Evolutionary conservation across 2,329 filamentous ascomycete species (phyloP).

Genomic region (Diaporthe australafricana): DNA sequence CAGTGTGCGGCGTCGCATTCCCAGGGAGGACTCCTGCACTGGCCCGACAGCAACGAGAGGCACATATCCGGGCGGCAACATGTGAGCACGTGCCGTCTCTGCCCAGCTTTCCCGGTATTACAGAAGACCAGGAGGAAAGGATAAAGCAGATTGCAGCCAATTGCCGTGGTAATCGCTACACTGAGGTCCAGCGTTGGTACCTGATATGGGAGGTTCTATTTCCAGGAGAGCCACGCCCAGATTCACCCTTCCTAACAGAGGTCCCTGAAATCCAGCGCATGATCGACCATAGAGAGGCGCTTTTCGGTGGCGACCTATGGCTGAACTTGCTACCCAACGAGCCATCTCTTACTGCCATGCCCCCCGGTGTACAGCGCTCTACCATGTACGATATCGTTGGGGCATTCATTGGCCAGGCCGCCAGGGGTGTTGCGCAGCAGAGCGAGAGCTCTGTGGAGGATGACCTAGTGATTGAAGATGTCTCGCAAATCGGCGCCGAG

Average conservation of each 20-base stretch:
- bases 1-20: neutral
- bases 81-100: neutral
- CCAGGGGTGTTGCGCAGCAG: neutral
- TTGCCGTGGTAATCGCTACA: neutral
- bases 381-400: neutral
- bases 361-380: neutral
- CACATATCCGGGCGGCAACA: neutral
- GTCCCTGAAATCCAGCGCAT: neutral
- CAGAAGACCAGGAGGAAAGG: neutral
- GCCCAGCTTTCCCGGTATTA: neutral
- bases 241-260: neutral
- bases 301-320: constrained; percentile 3
- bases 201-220: neutral
- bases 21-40: neutral
- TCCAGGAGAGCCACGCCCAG: neutral
- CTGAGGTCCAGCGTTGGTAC: neutral
- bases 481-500: neutral
- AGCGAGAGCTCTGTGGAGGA: neutral
- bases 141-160: neutral
- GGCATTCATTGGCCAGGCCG: neutral
- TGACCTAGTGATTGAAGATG: neutral
- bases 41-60: neutral
- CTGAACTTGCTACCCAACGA: neutral
- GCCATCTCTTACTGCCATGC: neutral
- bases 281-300: neutral